Conservation (phyloP, 345 rosid species). For the Citrus inodora region DNA sequence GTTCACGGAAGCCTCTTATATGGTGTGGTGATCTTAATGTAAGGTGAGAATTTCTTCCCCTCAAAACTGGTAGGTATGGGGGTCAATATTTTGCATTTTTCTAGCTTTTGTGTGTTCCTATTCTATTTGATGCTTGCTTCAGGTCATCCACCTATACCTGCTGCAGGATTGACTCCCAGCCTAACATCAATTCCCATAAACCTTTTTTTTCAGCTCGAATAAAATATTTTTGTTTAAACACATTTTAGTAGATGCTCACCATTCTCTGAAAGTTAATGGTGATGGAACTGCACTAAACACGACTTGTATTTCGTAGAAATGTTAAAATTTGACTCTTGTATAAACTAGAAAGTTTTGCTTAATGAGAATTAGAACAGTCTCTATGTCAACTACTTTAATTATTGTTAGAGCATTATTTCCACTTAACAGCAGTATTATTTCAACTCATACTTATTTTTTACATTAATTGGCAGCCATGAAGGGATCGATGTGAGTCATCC, state of each 20-base stretch:
- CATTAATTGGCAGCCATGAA: conserved; percentile 66
- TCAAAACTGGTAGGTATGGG: not conserved
- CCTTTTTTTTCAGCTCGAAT: not conserved
- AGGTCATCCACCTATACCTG: not conserved
- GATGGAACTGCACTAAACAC: not conserved
- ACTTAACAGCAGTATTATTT: not conserved
- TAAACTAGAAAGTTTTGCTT: not conserved
- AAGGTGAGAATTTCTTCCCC: conserved; percentile 40
- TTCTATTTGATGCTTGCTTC: not conserved
- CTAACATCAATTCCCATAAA: not conserved
- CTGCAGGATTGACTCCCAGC: not conserved
- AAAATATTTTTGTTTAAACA: not conserved
- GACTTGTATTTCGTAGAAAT: not conserved
- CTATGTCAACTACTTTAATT: not conserved
- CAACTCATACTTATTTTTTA: conserved; percentile 3
- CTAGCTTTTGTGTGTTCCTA: not conserved
- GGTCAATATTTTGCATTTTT: not conserved
- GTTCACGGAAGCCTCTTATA: conserved; percentile 80
- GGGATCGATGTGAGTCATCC: conserved; percentile 95
- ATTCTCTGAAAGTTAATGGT: not conserved
- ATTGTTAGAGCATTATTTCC: not conserved
- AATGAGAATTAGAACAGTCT: not conserved
- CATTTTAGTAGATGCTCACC: not conserved
- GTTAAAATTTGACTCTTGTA: not conserved
- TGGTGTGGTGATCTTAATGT: conserved; percentile 99